Evolutionary conservation across 306 rosid species (phyloP), one percentile per base, ranked within the genome.

Genomic region (Glycyrrhiza uralensis): DNA sequence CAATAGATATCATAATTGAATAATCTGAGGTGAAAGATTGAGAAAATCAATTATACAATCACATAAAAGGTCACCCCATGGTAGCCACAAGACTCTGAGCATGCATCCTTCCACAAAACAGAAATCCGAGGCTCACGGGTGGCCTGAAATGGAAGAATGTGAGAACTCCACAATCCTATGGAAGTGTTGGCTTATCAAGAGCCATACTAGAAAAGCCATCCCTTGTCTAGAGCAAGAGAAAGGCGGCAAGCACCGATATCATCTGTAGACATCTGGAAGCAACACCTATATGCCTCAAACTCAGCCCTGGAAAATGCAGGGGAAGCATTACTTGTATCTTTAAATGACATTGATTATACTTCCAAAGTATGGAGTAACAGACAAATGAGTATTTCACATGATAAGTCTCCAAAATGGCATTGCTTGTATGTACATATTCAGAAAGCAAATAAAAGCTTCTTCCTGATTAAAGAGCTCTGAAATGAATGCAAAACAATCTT

Each of bases 221-320:
- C 81, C 62, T 44, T 69, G 72, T 77, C 73, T 71, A 79, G 78
- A 74, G 79, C 15, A 39, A 76, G 80, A 87, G 77, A 81, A 83
- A 76, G 75, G 72, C 72, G 79, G 83, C 70, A 75, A 51, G 58
- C 76, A 52, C 70, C 85, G 57, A 56, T 42, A 76, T 85, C 83
- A 65, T 74, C 84, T 80, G 84, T 57, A 69, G 87, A 86, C 73
- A 65, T 79, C 86, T 67, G 79, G 84, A 83, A 85, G 87, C 80
- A 84, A 78, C 88, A 83, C 45, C 80, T 59, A 82, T 63, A 66
- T 84, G 86, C 88, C 87, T 83, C 91, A 88, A 36, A 72, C 82
- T 71, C 57, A 65, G 64, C 87, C 92, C 88, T 86, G 96, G 88
- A 86, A 92, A 88, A 92, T 47, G 81, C 91, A 87, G 73, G 83